Conservation (phyloP, 306 rosid species). For the Lotus japonicus region DNA sequence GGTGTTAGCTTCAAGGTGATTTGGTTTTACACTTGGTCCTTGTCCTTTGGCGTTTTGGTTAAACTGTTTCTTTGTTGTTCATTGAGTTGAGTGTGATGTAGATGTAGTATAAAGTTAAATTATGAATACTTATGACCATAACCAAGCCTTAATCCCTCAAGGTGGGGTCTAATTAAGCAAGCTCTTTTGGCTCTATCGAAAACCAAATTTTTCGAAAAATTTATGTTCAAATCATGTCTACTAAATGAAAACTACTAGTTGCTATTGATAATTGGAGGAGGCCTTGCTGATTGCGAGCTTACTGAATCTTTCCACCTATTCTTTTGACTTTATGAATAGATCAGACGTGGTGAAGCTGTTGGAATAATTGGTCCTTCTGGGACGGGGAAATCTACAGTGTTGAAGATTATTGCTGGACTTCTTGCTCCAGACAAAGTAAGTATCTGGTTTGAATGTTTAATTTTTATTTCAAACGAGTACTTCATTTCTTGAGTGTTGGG, state of each 20-base stretch:
- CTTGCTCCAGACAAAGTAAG: slow-evolving; percentile 84
- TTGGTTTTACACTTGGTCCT: slow-evolving; percentile 9
- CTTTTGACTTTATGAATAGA: slow-evolving; percentile 38
- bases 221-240: neutral
- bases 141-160: neutral
- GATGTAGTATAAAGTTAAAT: neutral
- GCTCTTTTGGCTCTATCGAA: neutral
- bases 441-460: neutral
- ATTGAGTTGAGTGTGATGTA: neutral
- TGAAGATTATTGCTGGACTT: slow-evolving; percentile 93
- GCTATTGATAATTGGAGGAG: neutral
- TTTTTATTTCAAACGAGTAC: neutral
- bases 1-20: slow-evolving; percentile 98
- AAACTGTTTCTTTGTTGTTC: neutral
- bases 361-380: slow-evolving; percentile 99
- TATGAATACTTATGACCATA: neutral
- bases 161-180: neutral
- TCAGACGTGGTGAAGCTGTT: slow-evolving; percentile 97
- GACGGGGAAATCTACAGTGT: slow-evolving; percentile 88
- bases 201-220: neutral
- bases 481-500: slow-evolving; percentile 1
- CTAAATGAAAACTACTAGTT: neutral
- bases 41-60: neutral
- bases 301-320: neutral
- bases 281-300: neutral